phyloP scores from a whole-genome alignment of 148 eudicot genomes.

The Rhododendron griersonianum region DNA sequence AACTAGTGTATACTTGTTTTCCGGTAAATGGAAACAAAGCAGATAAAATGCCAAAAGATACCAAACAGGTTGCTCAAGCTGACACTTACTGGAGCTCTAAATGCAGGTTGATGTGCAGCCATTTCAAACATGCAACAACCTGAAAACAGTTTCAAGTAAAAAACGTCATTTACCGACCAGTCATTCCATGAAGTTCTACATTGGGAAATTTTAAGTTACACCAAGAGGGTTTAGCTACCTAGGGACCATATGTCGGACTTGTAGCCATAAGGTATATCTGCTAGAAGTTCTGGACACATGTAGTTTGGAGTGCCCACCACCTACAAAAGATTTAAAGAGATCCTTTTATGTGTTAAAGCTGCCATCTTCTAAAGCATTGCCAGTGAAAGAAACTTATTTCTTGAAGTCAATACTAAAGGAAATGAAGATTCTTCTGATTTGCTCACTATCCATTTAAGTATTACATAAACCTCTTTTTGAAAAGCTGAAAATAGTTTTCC shows the following conservation, averaged over 20 bases:
- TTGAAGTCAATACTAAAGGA: not conserved
- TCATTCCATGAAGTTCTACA: not conserved
- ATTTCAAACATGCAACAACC: conserved; percentile 99
- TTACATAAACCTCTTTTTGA: not conserved
- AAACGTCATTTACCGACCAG: not conserved
- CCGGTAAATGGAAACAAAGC: not conserved
- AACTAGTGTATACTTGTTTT: not conserved
- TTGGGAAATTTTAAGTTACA: not conserved
- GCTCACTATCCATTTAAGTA: not conserved
- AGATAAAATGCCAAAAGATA: not conserved
- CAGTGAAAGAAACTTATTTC: not conserved
- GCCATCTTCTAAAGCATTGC: not conserved
- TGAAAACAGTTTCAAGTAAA: conserved; percentile 16
- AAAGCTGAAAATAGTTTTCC: not conserved
- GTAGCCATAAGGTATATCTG: conserved; percentile 75
- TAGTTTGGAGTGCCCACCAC: conserved; percentile 78
- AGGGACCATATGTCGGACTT: conserved; percentile 95
- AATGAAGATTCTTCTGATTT: not conserved
- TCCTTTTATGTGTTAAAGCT: not conserved
- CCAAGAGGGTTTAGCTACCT: conserved; percentile 40
- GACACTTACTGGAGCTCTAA: conserved; percentile 75
- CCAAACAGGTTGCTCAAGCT: not conserved
- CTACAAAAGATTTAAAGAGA: conserved; percentile 21
- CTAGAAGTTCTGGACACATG: conserved; percentile 92
- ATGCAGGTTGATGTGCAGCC: conserved; percentile 91